Evolutionary conservation across 495 filamentous ascomycete species (phyloP).

Genomic region (Delitschia confertaspora): DNA sequence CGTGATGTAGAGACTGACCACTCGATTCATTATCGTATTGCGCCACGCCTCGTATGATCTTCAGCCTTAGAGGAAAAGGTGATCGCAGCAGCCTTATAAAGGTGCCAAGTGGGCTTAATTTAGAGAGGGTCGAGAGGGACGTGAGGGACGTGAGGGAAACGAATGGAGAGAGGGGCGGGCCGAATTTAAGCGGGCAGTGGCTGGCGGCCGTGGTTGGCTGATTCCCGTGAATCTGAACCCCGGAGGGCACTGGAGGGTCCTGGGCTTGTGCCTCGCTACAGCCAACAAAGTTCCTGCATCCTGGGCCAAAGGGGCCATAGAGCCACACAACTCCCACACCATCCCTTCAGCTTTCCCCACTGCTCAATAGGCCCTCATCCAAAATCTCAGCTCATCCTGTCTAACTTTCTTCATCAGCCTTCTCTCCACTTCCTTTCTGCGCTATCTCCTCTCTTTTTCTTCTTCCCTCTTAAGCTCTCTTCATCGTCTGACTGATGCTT

Average conservation of each 20-base stretch:
- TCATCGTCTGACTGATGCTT: slow-evolving; percentile 19
- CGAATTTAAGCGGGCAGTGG: slow-evolving; percentile 4
- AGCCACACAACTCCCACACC: neutral
- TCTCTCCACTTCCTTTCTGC: slow-evolving; percentile 1
- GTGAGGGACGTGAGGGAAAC: neutral
- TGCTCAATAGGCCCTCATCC: slow-evolving; percentile 14
- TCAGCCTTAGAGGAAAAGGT: no score
- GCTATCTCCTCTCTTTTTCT: slow-evolving; percentile 1
- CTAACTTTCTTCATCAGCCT: no score
- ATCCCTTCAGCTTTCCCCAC: slow-evolving; percentile 19
- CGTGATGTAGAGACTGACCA: no score
- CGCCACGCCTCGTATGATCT: no score
- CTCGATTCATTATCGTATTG: no score
- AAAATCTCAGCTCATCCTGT: slow-evolving; percentile 20
- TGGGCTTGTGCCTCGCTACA: no score
- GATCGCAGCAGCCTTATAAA: slow-evolving; percentile 17
- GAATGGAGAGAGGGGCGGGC: slow-evolving; percentile 8
- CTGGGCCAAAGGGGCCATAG: no score
- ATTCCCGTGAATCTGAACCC: neutral
- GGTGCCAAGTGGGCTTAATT: slow-evolving; percentile 11
- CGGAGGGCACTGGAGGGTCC: no score
- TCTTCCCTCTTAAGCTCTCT: neutral
- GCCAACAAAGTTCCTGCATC: no score
- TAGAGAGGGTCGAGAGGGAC: neutral
- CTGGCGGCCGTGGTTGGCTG: neutral